Evolutionary conservation across 2,329 filamentous ascomycete species (phyloP).

Genomic region (Beauveria varroae): DNA sequence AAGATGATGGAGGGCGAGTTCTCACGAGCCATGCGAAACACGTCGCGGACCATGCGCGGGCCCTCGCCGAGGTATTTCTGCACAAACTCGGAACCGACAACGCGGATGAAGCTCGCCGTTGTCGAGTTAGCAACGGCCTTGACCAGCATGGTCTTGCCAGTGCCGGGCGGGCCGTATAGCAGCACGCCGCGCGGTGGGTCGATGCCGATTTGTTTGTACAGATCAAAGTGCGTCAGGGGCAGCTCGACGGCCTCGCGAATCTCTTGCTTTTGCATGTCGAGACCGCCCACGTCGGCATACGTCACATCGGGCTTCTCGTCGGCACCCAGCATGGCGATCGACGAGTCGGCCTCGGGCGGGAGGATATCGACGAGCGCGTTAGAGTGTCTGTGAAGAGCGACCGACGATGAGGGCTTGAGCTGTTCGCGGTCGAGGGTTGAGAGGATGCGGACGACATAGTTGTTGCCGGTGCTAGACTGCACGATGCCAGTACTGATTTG

Average conservation of each 20-base stretch:
- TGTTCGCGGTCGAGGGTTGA: slow-evolving; percentile 97
- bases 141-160: slow-evolving; percentile 94
- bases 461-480: slow-evolving; percentile 94
- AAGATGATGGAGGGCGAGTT: slow-evolving; percentile 99
- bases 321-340: slow-evolving; percentile 93
- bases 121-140: slow-evolving; percentile 98
- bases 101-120: slow-evolving; percentile 95
- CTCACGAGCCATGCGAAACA: slow-evolving; percentile 97
- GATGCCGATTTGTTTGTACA: slow-evolving; percentile 99
- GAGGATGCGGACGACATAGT: slow-evolving; percentile 97
- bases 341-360: slow-evolving; percentile 96
- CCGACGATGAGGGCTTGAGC: slow-evolving; percentile 94
- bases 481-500: slow-evolving; percentile 81
- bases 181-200: slow-evolving; percentile 94
- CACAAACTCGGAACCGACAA: slow-evolving; percentile 96
- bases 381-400: slow-evolving; percentile 94
- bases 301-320: slow-evolving; percentile 98
- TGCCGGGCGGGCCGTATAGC: slow-evolving; percentile 91
- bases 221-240: slow-evolving; percentile 92
- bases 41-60: slow-evolving; percentile 96
- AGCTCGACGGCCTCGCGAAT: slow-evolving; percentile 97
- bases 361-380: slow-evolving; percentile 98
- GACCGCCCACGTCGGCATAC: slow-evolving; percentile 92
- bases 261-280: slow-evolving; percentile 99
- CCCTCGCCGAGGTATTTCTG: slow-evolving; percentile 98